These are phyloP conservation scores for Ambrosia artemisiifolia DNA, from an alignment of 129 eudicot species.

Conservation along the genomic window DNA sequence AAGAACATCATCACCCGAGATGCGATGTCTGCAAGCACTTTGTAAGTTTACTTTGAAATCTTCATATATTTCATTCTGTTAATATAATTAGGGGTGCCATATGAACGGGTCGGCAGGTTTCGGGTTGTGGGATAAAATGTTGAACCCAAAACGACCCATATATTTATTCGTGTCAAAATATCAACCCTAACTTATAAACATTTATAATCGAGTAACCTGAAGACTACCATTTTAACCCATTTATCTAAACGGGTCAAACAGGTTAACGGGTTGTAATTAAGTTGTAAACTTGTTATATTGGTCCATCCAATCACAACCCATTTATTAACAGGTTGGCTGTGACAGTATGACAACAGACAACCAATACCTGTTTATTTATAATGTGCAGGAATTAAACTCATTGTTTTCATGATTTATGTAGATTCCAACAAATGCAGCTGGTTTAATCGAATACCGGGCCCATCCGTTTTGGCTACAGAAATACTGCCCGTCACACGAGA, in stretches of 20 bases:
- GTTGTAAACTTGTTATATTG: neutral
- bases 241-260: neutral
- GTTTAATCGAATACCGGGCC: slow-evolving; percentile 89
- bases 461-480: slow-evolving; percentile 53
- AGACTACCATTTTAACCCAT: neutral
- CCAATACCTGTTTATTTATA: neutral
- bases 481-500: slow-evolving; percentile 39
- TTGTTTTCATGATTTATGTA: slow-evolving; percentile 22
- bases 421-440: slow-evolving; percentile 85
- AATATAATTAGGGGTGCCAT: neutral
- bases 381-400: neutral
- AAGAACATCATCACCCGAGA: slow-evolving; percentile 85
- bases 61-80: neutral
- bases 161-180: neutral
- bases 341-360: neutral
- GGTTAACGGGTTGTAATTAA: neutral
- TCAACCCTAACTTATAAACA: neutral
- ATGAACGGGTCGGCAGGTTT: neutral
- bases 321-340: neutral
- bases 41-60: slow-evolving; percentile 47
- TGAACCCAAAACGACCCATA: neutral
- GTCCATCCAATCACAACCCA: neutral
- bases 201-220: neutral
- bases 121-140: neutral
- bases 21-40: slow-evolving; percentile 89